Evolutionary conservation across 805 yeast genomes (phyloP), one percentile per base, ranked within the genome.

Genomic region (Yarrowia osloensis): DNA sequence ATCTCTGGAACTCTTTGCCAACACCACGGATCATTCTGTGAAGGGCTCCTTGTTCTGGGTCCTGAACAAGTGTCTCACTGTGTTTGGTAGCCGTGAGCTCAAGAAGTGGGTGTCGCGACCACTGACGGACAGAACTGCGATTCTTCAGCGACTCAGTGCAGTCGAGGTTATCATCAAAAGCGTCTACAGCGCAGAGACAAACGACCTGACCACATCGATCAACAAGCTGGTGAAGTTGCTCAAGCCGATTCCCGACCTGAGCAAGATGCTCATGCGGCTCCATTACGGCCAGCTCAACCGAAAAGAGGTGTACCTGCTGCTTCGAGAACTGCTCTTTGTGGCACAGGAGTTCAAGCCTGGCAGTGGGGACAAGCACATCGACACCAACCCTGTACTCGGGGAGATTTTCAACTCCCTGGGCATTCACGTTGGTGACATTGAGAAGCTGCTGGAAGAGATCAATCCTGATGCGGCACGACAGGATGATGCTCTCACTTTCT

Each of bases 1-100:
- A 35, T 86, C 89, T 49, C 77, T 95, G 22, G 98, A 95, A 73
- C 83, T 95, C 0, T 91, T 90, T 72, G 78, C 79, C 22, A 90
- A 90, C 71, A 77, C 81, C 3, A 86, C 95, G 0, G 86, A 86
- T 69, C 74, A 78, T 13, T 77, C 81, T 4, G 79, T 79, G 9
- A 77, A 81, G 35, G 98, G 98, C 0, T 86, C 97, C 0, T 77
- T 94, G 15, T 74, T 90, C 17, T 90, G 96, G 92, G 79, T 91
- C 2, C 71, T 95, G 68, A 89, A 94, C 74, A 92, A 89, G 70
- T 90, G 98, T 0, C 78, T 85, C 37, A 90, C 98, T 0, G 80
- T 82, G 31, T 88, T 88, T 75, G 99, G 99, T 0, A 82, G 81
- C 52, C 77, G 97, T 66, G 71, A 85, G 68, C 75, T 95, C 15